A percentile compares a stretch with the other conserved stretches of the same genome.
phyloP scores from a whole-genome alignment of 192 early-diverging fungal species.

The Backusella sp. region DNA sequence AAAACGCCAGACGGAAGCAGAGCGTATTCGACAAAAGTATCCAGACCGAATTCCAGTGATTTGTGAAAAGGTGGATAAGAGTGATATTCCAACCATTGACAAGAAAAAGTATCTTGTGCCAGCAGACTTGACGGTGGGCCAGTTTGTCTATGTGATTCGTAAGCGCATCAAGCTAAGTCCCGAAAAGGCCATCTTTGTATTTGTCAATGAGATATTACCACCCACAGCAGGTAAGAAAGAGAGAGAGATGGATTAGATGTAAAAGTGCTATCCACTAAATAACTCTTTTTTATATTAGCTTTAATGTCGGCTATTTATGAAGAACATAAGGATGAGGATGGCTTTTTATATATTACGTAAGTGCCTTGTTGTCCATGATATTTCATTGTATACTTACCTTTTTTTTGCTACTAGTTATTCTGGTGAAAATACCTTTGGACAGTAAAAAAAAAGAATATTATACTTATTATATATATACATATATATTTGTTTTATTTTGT shows the following conservation, averaged over 20 bases:
- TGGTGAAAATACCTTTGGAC: conserved; percentile 86
- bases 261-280: too few species aligned
- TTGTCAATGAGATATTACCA: conserved; percentile 96
- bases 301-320: conserved; percentile 93
- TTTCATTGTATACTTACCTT: background rate
- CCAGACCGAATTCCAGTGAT: conserved; percentile 89
- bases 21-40: conserved; percentile 95
- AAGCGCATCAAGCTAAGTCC: conserved; percentile 96
- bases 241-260: background rate
- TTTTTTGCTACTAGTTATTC: conserved; percentile 42
- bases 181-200: conserved; percentile 99
- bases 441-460: background rate
- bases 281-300: conserved; percentile 33
- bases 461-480: background rate
- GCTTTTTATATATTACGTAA: conserved; percentile 91
- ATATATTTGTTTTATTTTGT: background rate
- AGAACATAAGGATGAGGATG: conserved; percentile 97
- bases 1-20: conserved; percentile 94
- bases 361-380: background rate
- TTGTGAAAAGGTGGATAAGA: conserved; percentile 97
- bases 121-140: conserved; percentile 93
- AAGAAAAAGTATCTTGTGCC: conserved; percentile 99
- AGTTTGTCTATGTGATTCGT: conserved; percentile 96
- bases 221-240: conserved; percentile 67
- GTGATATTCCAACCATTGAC: conserved; percentile 94